phyloP scores from a whole-genome alignment of 441 rosid genomes.

The Monsonia emarginata region DNA sequence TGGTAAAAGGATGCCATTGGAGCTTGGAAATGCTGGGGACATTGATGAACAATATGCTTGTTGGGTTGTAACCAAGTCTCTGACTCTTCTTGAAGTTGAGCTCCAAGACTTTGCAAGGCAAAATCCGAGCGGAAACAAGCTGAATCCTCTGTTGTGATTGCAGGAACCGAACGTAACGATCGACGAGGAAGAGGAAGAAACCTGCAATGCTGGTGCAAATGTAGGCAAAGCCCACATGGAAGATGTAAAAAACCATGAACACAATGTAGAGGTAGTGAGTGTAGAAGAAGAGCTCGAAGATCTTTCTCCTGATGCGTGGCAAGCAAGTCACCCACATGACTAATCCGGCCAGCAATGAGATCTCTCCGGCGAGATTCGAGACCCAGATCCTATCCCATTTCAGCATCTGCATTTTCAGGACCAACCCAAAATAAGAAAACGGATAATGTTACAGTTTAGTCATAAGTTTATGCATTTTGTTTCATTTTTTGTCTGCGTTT shows the following conservation, averaged over 20 bases:
- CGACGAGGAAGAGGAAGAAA: conserved; percentile 53
- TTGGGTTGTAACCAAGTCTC: conserved; percentile 32
- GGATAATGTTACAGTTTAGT: neutral
- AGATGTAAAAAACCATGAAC: conserved; percentile 45
- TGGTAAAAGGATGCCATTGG: conserved; percentile 54
- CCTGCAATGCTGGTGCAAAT: conserved; percentile 38
- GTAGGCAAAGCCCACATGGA: conserved; percentile 49
- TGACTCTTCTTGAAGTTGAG: conserved; percentile 41
- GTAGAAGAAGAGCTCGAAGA: conserved; percentile 59
- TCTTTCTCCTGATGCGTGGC: conserved; percentile 37
- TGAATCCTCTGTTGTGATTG: conserved; percentile 42
- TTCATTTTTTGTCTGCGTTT: too few relatives aligned
- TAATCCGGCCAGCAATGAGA: conserved; percentile 38
- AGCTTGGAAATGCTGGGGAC: conserved; percentile 40
- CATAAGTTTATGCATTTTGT: too few relatives aligned
- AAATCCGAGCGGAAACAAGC: conserved; percentile 41
- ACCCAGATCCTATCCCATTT: conserved; percentile 28
- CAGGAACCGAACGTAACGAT: conserved; percentile 49
- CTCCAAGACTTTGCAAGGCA: conserved; percentile 38
- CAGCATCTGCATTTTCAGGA: conserved; percentile 31
- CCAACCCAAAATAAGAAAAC: neutral
- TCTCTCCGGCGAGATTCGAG: conserved; percentile 50
- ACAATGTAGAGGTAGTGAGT: conserved; percentile 45
- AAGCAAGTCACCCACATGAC: conserved; percentile 42
- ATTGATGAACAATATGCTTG: conserved; percentile 40